These are phyloP conservation scores for Trichosporon coremiiforme DNA, from an alignment of 1,284 basidiomycete species.

Conservation along the genomic window DNA sequence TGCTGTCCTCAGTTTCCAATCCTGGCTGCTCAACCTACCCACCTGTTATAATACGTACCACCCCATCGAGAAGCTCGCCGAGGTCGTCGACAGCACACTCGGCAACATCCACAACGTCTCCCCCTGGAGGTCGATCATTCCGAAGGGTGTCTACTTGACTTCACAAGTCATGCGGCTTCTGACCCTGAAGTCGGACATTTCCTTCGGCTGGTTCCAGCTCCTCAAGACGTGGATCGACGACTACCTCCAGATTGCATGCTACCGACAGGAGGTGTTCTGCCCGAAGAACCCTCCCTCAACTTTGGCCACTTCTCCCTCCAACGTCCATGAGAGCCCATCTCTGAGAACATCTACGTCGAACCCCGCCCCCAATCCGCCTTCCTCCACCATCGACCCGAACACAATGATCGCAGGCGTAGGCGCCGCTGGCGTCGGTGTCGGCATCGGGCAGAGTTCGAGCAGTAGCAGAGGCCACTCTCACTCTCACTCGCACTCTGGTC, in stretches of 20 bases:
- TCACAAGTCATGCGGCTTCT: constrained; percentile 48
- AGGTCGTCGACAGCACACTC: constrained; percentile 22
- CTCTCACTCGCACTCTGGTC: constrained; percentile 13
- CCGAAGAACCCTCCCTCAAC: neutral
- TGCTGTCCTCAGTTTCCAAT: constrained; percentile 35
- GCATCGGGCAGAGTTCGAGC: neutral
- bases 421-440: neutral
- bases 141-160: constrained; percentile 42
- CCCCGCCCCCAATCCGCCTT: neutral
- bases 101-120: neutral
- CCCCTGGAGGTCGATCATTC: constrained; percentile 28
- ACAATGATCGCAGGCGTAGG: neutral
- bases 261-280: constrained; percentile 41
- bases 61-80: constrained; percentile 25
- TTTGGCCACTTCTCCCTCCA: neutral
- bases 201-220: constrained; percentile 51
- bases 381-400: neutral
- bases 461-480: neutral
- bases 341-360: neutral
- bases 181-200: constrained; percentile 45
- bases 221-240: constrained; percentile 54
- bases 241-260: constrained; percentile 41
- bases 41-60: constrained; percentile 14
- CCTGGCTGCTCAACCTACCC: constrained; percentile 30
- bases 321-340: neutral